Conservation (phyloP, 257 asterid genomes). For the Solanum medicagineum region DNA sequence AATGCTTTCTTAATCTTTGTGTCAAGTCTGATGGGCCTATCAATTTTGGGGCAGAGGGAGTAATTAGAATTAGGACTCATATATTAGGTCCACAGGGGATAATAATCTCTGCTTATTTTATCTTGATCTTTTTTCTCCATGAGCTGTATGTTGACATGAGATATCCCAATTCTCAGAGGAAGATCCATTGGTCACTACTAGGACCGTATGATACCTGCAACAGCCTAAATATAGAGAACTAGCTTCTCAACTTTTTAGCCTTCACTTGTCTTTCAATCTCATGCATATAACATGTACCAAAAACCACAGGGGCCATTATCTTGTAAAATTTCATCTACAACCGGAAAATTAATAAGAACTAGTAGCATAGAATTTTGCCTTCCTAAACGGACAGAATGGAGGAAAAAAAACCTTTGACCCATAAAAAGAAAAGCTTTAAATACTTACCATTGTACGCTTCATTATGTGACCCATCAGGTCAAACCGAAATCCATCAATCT, state of each 20-base stretch:
- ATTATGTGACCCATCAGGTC: slow-evolving; percentile 97
- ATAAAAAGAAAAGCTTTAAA: neutral
- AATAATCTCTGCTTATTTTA: neutral
- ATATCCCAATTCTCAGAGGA: neutral
- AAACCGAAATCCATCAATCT: slow-evolving; percentile 98
- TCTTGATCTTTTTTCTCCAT: neutral
- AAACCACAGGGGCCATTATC: neutral
- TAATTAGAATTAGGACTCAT: neutral
- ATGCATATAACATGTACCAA: neutral
- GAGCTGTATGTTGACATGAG: neutral
- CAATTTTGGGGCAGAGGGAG: neutral
- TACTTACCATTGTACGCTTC: slow-evolving; percentile 79
- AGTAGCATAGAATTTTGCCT: neutral
- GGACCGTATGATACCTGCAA: neutral
- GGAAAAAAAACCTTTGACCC: neutral
- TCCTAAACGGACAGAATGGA: neutral
- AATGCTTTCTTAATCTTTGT: neutral
- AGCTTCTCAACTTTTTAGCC: neutral
- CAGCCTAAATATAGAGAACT: neutral
- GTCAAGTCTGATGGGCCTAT: neutral
- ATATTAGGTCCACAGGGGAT: neutral
- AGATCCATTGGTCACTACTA: neutral
- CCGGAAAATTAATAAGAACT: neutral
- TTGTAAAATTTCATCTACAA: neutral
- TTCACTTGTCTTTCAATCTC: neutral